These are phyloP conservation scores for Lotmaria passim DNA, from an alignment of 208 protist genomes.

Conservation along the genomic window DNA sequence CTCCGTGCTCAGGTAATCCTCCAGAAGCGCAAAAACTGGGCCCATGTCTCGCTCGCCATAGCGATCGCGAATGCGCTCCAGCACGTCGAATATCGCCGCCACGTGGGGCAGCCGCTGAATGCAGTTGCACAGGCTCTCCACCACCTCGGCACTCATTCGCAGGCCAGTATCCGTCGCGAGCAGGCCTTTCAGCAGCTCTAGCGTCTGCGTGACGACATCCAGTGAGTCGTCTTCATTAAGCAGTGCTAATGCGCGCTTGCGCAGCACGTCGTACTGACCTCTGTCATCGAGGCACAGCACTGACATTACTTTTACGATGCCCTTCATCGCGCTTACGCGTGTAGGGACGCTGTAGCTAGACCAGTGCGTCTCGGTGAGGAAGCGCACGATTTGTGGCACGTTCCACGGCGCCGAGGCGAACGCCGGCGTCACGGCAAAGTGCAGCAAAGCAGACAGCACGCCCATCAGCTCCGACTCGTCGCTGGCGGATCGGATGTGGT, in stretches of 20 bases:
- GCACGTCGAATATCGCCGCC: constrained; percentile 56
- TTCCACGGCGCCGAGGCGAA: constrained; percentile 71
- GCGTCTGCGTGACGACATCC: constrained; percentile 35
- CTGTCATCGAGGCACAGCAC: constrained; percentile 50
- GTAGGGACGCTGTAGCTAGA: constrained; percentile 40
- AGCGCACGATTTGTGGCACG: constrained; percentile 50
- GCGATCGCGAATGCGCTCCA: constrained; percentile 54
- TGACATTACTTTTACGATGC: constrained; percentile 45
- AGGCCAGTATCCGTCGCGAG: constrained; percentile 36
- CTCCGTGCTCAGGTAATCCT: constrained; percentile 60
- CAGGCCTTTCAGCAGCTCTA: constrained; percentile 38
- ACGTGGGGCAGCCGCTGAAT: constrained; percentile 59
- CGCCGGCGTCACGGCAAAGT: constrained; percentile 49
- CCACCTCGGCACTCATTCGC: constrained; percentile 21
- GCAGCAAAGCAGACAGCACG: constrained; percentile 57
- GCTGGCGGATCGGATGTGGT: constrained; percentile 46
- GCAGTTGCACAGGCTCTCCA: constrained; percentile 43
- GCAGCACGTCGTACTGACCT: constrained; percentile 37
- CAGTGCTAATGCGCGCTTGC: constrained; percentile 22
- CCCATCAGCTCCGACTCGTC: constrained; percentile 63
- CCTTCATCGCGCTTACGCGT: constrained; percentile 43
- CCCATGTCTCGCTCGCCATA: constrained; percentile 56
- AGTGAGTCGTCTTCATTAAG: constrained; percentile 34
- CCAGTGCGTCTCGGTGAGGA: constrained; percentile 71
- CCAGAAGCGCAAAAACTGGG: constrained; percentile 61